Base-by-base conservation (phyloP, 2,329 filamentous ascomycete genomes). In the Aspergillus piperis region DNA sequence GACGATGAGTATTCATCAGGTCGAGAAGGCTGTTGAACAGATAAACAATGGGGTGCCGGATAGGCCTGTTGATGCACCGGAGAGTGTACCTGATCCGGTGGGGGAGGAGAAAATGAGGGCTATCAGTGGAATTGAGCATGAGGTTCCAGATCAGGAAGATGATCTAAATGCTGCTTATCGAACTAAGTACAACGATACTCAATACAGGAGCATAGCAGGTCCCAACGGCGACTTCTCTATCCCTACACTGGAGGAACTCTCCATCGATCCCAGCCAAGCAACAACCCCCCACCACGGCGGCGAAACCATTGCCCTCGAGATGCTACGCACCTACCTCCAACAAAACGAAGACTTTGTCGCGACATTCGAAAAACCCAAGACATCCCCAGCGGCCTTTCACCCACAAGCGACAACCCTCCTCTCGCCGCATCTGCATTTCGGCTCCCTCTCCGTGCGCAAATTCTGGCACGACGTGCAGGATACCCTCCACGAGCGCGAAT, bases 301-400 rank as follows among this genome's bases (percentile, higher is more conserved):
- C n/a, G 90, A 93, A 74, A 86, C 81, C 1, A 68, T 83, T 1
- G 89, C 89, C 0, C 75, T 92, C 3, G 71, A 81, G 62, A 78
- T 78, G 30, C 81, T 93, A 1, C 78, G 83, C 8, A 75, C 82
- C 3, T 84, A 90, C 32, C 82, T 90, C 60, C 76, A 80, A 2
- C 76, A 80, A 2, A 78, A 92, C 62, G 81, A 85, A 60, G 81
- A 85, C 56, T 92, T 91, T 71, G 87, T 86, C 0, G 88, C 87
- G 1, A 91, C 86, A 0, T 93, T 93, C 68, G 84, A 88, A 69
- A 93, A 93, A 72, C 90, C 90, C 1, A 86, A 87, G 59, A 91
- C 89, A 0, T 90, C 87, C 38, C 90, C 90, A 0, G 89, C 90
- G 2, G 88, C 85, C 2, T 91, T 92, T 66, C 83, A 86, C 39